A percentile compares a stretch with the other conserved stretches of the same genome.
Conservation (phyloP, 129 eudicot species). For the Helianthus tuberosus region DNA sequence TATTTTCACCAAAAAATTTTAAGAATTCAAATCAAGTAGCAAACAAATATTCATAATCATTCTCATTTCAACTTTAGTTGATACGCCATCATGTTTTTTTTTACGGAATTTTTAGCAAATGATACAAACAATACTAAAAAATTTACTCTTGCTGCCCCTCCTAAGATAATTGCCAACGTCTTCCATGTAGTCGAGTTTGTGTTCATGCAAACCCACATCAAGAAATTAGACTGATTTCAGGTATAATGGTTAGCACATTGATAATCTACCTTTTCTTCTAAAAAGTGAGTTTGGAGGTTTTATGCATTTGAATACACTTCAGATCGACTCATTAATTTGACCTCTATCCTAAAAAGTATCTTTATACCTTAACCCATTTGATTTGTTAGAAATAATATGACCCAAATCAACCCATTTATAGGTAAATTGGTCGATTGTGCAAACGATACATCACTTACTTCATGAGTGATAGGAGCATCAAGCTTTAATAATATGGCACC, state of each 20-base stretch:
- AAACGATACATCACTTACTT: conserved; percentile 49
- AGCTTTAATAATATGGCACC: conserved; percentile 67
- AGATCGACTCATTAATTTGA: background rate
- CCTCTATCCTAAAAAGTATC: background rate
- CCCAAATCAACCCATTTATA: background rate
- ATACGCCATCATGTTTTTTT: conserved; percentile 93
- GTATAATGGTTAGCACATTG: background rate
- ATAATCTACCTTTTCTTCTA: background rate
- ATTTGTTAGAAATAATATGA: background rate
- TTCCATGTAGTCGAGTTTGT: conserved; percentile 72
- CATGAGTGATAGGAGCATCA: conserved; percentile 68
- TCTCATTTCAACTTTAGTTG: conserved; percentile 3
- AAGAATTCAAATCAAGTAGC: background rate
- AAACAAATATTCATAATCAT: background rate
- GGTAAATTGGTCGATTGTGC: background rate
- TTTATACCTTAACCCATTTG: too few relatives aligned
- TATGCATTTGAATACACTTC: background rate
- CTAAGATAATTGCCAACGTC: conserved; percentile 92
- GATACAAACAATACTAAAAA: conserved; percentile 71
- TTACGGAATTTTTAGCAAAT: conserved; percentile 62
- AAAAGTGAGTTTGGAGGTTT: background rate
- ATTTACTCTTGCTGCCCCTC: conserved; percentile 97
- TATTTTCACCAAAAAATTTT: conserved; percentile 45
- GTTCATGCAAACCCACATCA: conserved; percentile 40
- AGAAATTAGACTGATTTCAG: background rate